Percentiles rank a stretch among this genome's conserved stretches.
phyloP scores from a whole-genome alignment of 176 grass and related monocot genomes.

The Carex kokanica region DNA sequence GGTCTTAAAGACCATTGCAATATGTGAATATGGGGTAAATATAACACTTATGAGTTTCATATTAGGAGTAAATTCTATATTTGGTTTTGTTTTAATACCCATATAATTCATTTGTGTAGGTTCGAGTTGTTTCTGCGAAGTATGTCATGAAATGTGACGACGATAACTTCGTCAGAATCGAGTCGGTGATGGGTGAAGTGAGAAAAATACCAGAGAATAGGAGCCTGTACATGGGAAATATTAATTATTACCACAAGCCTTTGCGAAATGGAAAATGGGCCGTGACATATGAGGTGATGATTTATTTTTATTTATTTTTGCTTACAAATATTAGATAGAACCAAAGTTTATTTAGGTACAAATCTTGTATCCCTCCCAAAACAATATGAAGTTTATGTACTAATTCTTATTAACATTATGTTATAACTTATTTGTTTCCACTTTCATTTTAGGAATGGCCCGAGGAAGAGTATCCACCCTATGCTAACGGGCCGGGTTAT shows the following conservation, averaged over 20 bases:
- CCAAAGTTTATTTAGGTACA: not conserved
- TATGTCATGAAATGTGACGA: conserved; percentile 85
- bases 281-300: conserved; percentile 73
- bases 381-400: not conserved
- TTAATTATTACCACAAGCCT: conserved; percentile 67
- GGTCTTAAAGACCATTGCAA: conserved; percentile 83
- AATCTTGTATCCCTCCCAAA: not conserved
- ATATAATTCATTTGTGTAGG: conserved; percentile 37
- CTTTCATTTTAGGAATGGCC: conserved; percentile 75
- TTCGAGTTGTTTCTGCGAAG: conserved; percentile 53
- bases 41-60: not conserved
- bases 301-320: not conserved
- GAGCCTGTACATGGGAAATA: conserved; percentile 76
- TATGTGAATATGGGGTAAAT: conserved; percentile 79
- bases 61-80: conserved; percentile 16
- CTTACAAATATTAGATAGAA: not conserved
- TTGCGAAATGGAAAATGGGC: conserved; percentile 77
- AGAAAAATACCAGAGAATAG: conserved; percentile 53
- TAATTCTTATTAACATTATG: not conserved
- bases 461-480: conserved; percentile 77
- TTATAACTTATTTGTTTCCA: not conserved
- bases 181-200: conserved; percentile 55
- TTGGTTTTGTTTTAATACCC: conserved; percentile 17
- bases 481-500: conserved; percentile 97
- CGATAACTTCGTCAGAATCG: conserved; percentile 73